Base-by-base conservation (phyloP, 78 protist species). In the Acrasis kona region DNA sequence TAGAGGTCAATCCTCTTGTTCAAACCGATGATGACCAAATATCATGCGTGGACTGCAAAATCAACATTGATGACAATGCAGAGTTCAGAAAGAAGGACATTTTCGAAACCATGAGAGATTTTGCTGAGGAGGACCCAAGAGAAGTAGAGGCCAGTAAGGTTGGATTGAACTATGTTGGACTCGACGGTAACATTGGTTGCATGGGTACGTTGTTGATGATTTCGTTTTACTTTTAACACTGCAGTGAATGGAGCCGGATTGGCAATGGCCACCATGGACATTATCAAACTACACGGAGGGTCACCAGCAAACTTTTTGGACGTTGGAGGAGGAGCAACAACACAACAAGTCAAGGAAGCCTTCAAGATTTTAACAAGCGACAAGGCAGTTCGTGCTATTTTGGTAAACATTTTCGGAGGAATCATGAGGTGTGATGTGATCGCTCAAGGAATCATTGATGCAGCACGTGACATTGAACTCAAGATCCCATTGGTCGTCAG, bases 241-340 rank as follows among this genome's bases (percentile, higher is more conserved):
- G 5, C 28, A 28, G 98, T 94, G 64, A 95, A 97, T 86, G 99
- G 99, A 35, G 99, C 99, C 9, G 99, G 99, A 12, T 90, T 97
- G 34, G 99, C 99, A 32, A 97, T 97, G 99, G 99, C 99, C 40
- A 94, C 98, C 42, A 93, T 97, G 98, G 99, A 97, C 88, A 86
- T 91, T 84, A 90, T 93, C 76, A 76, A 81, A 72, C 82, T 81
- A 12, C 61, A 74, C 76, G 98, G 99, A 28, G 98, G 97, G 39
- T 3, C 8, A 37, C 99, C 99, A 6, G 99, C 99, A 57, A 97
- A 97, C 96, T 97, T 97, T 80, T 76, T 97, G 10, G 99, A 97
- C 77, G 92, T 95, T 32, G 98, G 98, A 30, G 99, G 98, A 64
- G 93, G 95, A 32, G 99, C 95, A 40, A 79, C 84, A n/a, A 91